Conservation (phyloP, 257 asterid genomes). For the Solanum lycopersicoides region DNA sequence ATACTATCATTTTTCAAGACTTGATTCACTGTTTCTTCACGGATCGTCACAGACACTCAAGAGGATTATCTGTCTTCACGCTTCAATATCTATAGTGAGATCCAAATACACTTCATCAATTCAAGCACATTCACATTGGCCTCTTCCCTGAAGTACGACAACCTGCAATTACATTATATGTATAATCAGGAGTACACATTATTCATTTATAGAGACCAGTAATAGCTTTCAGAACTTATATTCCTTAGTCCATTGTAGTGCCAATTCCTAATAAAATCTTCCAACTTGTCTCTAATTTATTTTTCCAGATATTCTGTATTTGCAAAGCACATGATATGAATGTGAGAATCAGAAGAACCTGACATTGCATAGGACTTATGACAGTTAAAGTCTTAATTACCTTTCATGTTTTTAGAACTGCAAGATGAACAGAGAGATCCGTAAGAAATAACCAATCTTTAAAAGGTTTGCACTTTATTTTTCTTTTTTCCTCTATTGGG, state of each 20-base stretch:
- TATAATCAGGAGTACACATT: background rate
- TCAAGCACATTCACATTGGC: background rate
- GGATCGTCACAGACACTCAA: background rate
- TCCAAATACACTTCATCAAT: background rate
- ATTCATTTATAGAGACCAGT: background rate
- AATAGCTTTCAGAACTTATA: background rate
- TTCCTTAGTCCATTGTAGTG: background rate
- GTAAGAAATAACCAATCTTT: background rate
- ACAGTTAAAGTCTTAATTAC: background rate
- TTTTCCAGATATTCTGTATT: background rate
- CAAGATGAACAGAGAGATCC: background rate
- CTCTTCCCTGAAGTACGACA: background rate
- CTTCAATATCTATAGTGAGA: background rate
- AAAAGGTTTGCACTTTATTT: background rate
- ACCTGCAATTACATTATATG: background rate
- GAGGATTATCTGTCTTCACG: background rate
- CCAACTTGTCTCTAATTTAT: background rate
- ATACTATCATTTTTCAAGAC: background rate
- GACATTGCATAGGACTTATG: background rate
- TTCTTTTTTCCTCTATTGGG: background rate
- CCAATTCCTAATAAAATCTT: background rate
- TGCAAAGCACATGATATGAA: background rate
- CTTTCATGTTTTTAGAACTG: background rate
- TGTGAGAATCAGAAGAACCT: background rate
- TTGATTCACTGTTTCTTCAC: background rate